Evolutionary conservation across 2,329 filamentous ascomycete species (phyloP).

Genomic region (Colletotrichum sp.): DNA sequence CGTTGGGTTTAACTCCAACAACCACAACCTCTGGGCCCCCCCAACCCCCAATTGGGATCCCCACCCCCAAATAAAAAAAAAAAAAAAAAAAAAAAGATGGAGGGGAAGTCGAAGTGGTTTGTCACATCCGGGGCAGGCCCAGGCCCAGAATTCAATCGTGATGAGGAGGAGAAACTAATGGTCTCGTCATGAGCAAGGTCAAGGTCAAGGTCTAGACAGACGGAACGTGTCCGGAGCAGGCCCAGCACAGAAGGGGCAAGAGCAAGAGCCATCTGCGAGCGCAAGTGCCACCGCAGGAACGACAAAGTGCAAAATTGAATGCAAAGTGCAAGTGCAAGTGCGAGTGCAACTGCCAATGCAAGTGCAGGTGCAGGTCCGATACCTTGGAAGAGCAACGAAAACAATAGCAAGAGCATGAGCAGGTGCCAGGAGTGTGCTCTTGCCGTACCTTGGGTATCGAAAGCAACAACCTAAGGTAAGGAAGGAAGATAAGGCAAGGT

Average conservation of each 20-base stretch:
- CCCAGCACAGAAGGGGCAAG: not conserved
- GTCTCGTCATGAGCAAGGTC: not conserved
- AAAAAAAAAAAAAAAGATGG: not conserved
- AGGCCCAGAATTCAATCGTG: not conserved
- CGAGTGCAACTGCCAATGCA: not conserved
- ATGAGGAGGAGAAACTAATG: not conserved
- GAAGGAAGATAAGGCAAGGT: not conserved
- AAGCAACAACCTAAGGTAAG: not conserved
- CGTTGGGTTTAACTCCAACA: too few relatives aligned
- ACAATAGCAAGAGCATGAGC: not conserved
- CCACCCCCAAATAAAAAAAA: too few relatives aligned
- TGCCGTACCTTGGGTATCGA: not conserved
- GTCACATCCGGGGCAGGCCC: not conserved
- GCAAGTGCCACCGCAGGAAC: not conserved
- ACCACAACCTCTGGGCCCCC: too few relatives aligned
- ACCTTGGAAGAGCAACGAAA: too few relatives aligned
- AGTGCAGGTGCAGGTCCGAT: not conserved
- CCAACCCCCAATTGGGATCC: too few relatives aligned
- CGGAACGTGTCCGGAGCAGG: not conserved
- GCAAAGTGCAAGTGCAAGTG: not conserved
- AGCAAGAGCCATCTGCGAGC: not conserved
- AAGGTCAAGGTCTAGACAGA: not conserved
- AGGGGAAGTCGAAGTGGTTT: not conserved
- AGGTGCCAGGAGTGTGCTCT: not conserved
- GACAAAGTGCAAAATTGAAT: not conserved